Base-by-base conservation (phyloP, 1,139 yeast species). In the Casaregolazyma suthepensis region DNA sequence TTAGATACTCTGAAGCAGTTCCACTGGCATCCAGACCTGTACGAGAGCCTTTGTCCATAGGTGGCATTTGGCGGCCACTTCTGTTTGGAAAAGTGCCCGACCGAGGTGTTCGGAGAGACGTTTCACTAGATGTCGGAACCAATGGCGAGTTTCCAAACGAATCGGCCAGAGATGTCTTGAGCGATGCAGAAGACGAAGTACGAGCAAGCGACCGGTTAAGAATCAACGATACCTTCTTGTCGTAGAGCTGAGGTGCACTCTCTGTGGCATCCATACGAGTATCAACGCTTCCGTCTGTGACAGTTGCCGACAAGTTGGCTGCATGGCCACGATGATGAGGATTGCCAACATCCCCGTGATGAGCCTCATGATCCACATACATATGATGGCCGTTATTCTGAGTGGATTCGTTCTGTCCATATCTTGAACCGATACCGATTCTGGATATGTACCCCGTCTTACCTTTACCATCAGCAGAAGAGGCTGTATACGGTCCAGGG, bases 211-310 rank as follows among this genome's bases (percentile, higher is more conserved):
- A 85, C 57, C 86, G 75, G 65, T 86, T 86, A 64, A 87, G 74
- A 53, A 87, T 85, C 15, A 82, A 80, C 17, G 88, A 84, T 1
- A 85, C 95, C 69, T 85, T 85, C 67, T 83, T 86, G 66, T 84
- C 96, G 67, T 85, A 88, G 1, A 85, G 80, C 63, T 79, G 88
- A 4, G 93, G 95, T 10, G 85, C 91, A 5, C 87, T 81, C 58
- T 85, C 91, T 64, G 79, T 77, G 9, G 83, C 72, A 23, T 72
- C 74, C 5, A 61, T 58, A 7, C 57, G 57, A 31, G 75, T 68
- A 48, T 76, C 67, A 55, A 74, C 71, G 46, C 75, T 74, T 9
- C 75, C 69, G 44, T 69, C 72, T 1, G 78, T 73, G 45, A 73
- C 78, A 40, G 71, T 63, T 23, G 69, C 68, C 1, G 75, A 72